Evolutionary conservation across 2,329 filamentous ascomycete genomes (phyloP), one percentile per base, ranked within the genome.

Genomic region (Ceratocystis harringtonii): DNA sequence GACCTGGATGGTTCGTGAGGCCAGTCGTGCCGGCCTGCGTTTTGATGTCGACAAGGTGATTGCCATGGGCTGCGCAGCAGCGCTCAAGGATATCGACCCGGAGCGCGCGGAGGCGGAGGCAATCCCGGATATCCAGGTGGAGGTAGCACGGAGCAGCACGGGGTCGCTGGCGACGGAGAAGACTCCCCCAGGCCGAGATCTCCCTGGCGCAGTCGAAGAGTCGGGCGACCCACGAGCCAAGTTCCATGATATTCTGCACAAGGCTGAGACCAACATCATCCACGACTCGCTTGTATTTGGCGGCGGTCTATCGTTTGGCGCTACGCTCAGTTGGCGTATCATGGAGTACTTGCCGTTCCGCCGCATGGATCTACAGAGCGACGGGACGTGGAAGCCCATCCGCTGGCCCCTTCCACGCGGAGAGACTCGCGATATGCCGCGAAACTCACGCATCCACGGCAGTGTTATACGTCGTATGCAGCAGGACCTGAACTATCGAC

Each of bases 301-400:
- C 12, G 80, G 82, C 12, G 88, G 88, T 0, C 76, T 88, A 3
- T 73, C 78, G 0, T 68, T 69, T 28, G 65, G 76, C 3, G 81
- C 84, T 0, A 87, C 90, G 0, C 69, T 86, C 0, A 80, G 79
- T 1, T 92, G 89, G 89, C 87, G 84, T 44, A 72, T 89, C 25
- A 89, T 92, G 88, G 89, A 92, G 71, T 91, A 87, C 72, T 77
- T 92, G 28, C 89, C 89, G 0, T 92, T 92, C 75, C 81, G 87
- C 1, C 80, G 89, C 28, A 92, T 94, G 87, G 89, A 92, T 70
- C 76, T 92, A 6, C 84, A 84, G 68, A 67, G 77, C 0, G 86
- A 92, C 68, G 88, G 88, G 0, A 84, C 83, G 0, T 94, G 90
- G 89, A 86, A 84, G 73, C 86, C 88, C 0, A 92, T 94, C 69